Evolutionary conservation across 352 stramenopile species (phyloP).

Genomic region (Albugo candida): DNA sequence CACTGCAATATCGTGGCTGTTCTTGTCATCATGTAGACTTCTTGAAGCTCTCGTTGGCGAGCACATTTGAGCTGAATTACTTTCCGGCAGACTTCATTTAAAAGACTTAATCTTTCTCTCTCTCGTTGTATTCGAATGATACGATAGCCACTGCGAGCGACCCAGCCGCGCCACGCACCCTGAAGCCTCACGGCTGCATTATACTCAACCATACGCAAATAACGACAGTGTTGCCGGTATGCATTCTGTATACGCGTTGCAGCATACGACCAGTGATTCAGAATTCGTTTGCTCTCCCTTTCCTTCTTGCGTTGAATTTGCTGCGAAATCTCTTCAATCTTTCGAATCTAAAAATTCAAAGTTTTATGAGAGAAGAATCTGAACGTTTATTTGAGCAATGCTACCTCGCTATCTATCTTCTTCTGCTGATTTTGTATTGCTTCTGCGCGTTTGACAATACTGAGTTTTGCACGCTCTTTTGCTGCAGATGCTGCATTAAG

Average conservation of each 20-base stretch:
- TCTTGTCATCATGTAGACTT: constrained; percentile 13
- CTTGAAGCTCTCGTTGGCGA: not conserved
- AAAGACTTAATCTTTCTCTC: constrained; percentile 7
- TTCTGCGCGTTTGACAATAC: constrained; percentile 34
- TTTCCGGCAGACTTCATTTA: constrained; percentile 8
- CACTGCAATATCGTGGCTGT: constrained; percentile 28
- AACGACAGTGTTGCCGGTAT: constrained; percentile 14
- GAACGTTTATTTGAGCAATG: not conserved
- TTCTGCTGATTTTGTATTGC: constrained; percentile 62
- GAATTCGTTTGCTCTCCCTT: constrained; percentile 40
- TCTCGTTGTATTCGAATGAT: constrained; percentile 9
- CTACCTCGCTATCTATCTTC: constrained; percentile 57
- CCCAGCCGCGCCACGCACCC: constrained; percentile 16
- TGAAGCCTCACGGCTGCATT: constrained; percentile 25
- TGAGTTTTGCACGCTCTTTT: constrained; percentile 37
- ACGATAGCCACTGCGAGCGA: constrained; percentile 9
- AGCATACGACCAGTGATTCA: constrained; percentile 25
- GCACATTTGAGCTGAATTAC: no score
- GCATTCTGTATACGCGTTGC: constrained; percentile 26
- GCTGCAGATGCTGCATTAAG: constrained; percentile 45
- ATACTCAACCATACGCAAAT: constrained; percentile 5
- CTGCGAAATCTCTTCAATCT: constrained; percentile 48
- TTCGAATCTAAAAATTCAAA: constrained; percentile 30
- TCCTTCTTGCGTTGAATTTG: constrained; percentile 41
- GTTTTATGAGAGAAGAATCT: not conserved